Base-by-base conservation (phyloP, 1,284 basidiomycete species). In the Trametes versicolor region DNA sequence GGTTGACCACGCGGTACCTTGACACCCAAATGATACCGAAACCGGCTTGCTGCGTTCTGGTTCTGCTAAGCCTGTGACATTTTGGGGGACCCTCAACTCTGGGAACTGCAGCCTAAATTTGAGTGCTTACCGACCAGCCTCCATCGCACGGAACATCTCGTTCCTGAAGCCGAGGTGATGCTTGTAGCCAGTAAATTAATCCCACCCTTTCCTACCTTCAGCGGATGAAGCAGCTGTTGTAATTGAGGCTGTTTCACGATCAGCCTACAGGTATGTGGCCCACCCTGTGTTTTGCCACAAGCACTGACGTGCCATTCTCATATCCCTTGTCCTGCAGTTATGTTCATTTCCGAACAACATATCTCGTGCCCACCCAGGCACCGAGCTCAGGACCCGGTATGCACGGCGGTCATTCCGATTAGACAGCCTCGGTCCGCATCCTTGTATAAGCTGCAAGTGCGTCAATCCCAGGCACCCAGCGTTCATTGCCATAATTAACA, bases 401-500 rank as follows among this genome's bases (percentile, higher is more conserved):
- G 19, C 17, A 37, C 25, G 34, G 49, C 27, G 15, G 50, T 12
- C 19, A 10, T n/a, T n/a, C 29, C 17, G 36, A 50, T 21, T n/a
- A 39, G 39, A n/a, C 19, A 17, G 41, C 41, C 32, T 60, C 58
- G 51, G 48, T 27, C 41, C 41, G 32, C 10, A 51, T n/a, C 51
- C 29, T 45, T 53, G 58, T 60, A 53, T 19, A 39, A 41, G 27
- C 4, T 21, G 7, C 32, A 27, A 37, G 51, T 61, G 52, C 52
- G 60, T 61, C 60, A 61, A 13, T 47, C 13, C n/a, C 60, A 61
- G 60, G 60, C 60, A 61, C 60, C 23, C 17, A 55, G 52, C 51
- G 32, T 34, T 21, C 39, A 10, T 25, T 19, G 52, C 57, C 62
- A 64, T 64, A 59, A 64, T 64, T 64, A 60, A 64, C 57, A 59